A percentile compares a stretch with the other conserved stretches of the same genome.
Conservation (phyloP, 192 early-diverging fungal species). For the Coemansia sp. region DNA sequence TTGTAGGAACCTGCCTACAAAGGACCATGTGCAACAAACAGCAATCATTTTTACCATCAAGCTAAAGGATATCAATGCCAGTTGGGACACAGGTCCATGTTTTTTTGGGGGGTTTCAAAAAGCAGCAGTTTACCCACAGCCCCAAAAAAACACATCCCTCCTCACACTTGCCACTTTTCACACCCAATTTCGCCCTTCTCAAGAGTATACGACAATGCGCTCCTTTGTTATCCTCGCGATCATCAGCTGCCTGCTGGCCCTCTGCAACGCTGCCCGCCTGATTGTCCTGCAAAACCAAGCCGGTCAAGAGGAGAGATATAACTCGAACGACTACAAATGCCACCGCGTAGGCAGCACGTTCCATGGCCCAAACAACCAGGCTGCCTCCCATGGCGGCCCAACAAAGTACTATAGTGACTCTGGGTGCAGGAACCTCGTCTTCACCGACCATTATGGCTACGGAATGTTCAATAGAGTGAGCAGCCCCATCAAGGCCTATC, state of each 20-base stretch:
- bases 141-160: too few relatives aligned
- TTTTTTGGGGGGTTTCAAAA: too few relatives aligned
- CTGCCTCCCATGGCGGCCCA: not conserved
- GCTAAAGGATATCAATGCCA: too few relatives aligned
- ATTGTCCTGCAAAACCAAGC: too few relatives aligned
- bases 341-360: not conserved
- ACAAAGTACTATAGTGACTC: not conserved
- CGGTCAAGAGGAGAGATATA: too few relatives aligned
- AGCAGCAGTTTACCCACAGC: too few relatives aligned
- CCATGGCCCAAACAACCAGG: not conserved
- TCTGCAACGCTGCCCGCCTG: not conserved
- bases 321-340: not conserved
- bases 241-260: not conserved
- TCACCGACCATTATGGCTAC: not conserved
- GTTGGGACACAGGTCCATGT: too few relatives aligned
- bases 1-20: too few relatives aligned
- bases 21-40: too few relatives aligned
- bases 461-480: not conserved
- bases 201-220: not conserved
- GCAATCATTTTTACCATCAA: too few relatives aligned
- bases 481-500: not conserved
- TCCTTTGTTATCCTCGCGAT: not conserved
- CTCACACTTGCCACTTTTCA: not conserved
- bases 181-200: not conserved
- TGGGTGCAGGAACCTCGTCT: not conserved